A percentile compares a stretch with the other conserved stretches of the same genome.
Conservation (phyloP, 768 basidiomycete genomes). For the Rhizopogon roseolus region DNA sequence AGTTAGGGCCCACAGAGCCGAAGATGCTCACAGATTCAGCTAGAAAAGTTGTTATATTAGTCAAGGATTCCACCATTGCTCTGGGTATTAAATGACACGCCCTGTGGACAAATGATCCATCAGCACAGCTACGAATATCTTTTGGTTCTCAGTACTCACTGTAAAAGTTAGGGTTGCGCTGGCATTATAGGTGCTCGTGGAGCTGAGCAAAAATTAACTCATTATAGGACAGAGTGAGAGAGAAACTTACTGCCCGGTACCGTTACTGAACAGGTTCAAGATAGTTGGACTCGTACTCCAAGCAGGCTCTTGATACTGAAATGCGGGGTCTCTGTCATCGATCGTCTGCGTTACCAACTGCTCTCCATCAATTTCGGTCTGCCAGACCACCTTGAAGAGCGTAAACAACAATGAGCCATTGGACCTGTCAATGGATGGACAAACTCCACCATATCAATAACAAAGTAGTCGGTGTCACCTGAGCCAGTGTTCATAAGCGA, state of each 20-base stretch:
- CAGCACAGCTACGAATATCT: background rate
- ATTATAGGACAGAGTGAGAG: background rate
- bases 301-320: conserved; percentile 28
- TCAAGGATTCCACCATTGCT: background rate
- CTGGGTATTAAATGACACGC: conserved; percentile 8
- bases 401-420: background rate
- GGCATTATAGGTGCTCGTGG: conserved; percentile 28
- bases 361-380: conserved; percentile 17
- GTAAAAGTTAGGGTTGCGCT: conserved; percentile 33
- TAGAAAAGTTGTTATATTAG: conserved; percentile 5
- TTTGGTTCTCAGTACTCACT: conserved; percentile 20
- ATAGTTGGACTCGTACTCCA: conserved; percentile 31
- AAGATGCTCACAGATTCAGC: conserved; percentile 44
- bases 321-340: conserved; percentile 32
- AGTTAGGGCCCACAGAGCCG: conserved; percentile 34
- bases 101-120: conserved; percentile 14
- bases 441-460: conserved; percentile 41
- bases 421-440: background rate
- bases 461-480: conserved; percentile 28
- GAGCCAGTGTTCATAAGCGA: conserved; percentile 27
- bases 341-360: conserved; percentile 15
- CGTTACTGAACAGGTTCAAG: conserved; percentile 36
- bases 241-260: conserved; percentile 35
- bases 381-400: conserved; percentile 19
- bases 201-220: conserved; percentile 16